phyloP scores from a whole-genome alignment of 129 eudicot genomes.

The Artemisia annua region DNA sequence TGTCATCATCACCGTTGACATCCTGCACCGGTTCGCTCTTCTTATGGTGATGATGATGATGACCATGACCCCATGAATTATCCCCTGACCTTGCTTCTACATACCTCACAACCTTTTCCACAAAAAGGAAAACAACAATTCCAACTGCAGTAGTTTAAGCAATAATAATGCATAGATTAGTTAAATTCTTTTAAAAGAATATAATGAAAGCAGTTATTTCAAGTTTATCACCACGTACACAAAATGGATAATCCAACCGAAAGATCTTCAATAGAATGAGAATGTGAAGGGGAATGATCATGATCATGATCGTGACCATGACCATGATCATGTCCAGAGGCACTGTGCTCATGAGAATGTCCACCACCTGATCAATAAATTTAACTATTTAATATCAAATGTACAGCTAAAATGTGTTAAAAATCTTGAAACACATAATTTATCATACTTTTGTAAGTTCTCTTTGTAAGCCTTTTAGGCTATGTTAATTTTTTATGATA shows the following conservation, averaged over 20 bases:
- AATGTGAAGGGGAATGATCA: slow-evolving; percentile 66
- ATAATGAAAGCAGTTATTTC: not conserved
- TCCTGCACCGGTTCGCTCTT: slow-evolving; percentile 48
- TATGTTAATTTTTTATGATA: too few species aligned
- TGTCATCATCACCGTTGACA: slow-evolving; percentile 41
- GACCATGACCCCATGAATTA: slow-evolving; percentile 49
- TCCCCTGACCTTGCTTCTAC: slow-evolving; percentile 74
- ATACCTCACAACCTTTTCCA: slow-evolving; percentile 88
- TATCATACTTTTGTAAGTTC: too few species aligned
- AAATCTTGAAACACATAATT: too few species aligned
- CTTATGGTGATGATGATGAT: slow-evolving; percentile 85
- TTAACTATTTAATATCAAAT: not conserved
- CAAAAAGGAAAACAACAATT: slow-evolving; percentile 83
- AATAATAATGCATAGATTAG: too few species aligned
- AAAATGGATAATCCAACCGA: slow-evolving; percentile 80
- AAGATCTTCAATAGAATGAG: slow-evolving; percentile 90
- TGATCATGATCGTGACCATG: slow-evolving; percentile 32
- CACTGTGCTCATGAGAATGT: slow-evolving; percentile 61
- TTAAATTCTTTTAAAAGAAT: not conserved
- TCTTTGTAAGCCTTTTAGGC: too few species aligned
- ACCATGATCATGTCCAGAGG: slow-evolving; percentile 46
- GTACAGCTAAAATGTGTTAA: too few species aligned
- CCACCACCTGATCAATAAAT: slow-evolving; percentile 60
- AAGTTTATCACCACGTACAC: slow-evolving; percentile 43
- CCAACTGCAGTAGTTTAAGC: slow-evolving; percentile 60